Base-by-base conservation (phyloP, 2,329 filamentous ascomycete genomes). In the Nigrospora sphaerica region DNA sequence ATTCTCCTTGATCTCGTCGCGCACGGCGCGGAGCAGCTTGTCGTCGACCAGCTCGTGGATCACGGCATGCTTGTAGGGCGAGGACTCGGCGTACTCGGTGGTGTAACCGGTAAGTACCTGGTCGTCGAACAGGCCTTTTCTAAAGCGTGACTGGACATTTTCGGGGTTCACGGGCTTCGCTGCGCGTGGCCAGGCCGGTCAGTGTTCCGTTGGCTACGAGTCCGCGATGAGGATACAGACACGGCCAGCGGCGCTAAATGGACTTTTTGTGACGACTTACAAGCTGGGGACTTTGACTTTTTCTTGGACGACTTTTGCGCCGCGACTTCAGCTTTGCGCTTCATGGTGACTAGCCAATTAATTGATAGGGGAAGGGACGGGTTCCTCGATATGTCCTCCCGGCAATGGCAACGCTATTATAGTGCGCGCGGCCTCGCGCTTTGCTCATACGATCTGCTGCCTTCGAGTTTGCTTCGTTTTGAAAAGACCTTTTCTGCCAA, bases 51-150 rank as follows among this genome's bases (percentile, higher is more conserved):
- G 74, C 45, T 80, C 73, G 55, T 82, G 76, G 61, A 98, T 95
- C 44, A 98, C 92, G 56, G 86, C 86, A 65, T 98, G 92, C 64
- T 92, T 90, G 74, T 98, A 98, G 6, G 84, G 85, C 16, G 72
- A 65, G 11, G 85, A 88, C 9, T 69, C 59, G 45, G 80, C 77
- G 62, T 88, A 88, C 53, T 77, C 72, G 17, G 69, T 59, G 11
- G 77, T 80, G 64, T 88, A 86, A 32, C 72, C 63, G 47, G 75
- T 57, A 49, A 86, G 72, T 32, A 80, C 73, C 19, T 74, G 57
- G 45, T 74, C 62, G 54, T 83, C 77, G 60, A 88, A 87, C 35
- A 89, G 76, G 6, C 79, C 82, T 45, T 75, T 70, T 46, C 81
- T 77, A 62, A 89, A 89, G 39, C 81, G 73, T 50, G 72, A 65